A percentile compares a stretch with the other conserved stretches of the same genome.
phyloP scores from a whole-genome alignment of 495 filamentous ascomycete species.

The Neurospora intermedia region DNA sequence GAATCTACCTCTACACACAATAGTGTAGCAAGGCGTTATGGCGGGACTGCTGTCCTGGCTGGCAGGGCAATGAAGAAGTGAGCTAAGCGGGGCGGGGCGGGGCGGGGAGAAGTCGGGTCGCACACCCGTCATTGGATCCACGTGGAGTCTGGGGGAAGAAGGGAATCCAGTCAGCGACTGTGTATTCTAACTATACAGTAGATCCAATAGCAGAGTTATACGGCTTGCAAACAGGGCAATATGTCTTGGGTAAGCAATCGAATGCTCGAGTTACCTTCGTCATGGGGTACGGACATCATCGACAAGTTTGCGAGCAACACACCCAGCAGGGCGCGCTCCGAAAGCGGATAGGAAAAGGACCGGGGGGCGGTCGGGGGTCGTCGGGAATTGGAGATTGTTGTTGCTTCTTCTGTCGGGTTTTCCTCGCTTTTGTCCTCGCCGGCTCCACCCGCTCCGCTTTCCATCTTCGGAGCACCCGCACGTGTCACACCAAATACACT shows the following conservation, averaged over 20 bases:
- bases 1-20: background rate
- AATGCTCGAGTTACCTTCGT: background rate
- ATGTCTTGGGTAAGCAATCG: background rate
- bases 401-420: background rate
- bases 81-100: background rate
- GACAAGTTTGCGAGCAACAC: background rate
- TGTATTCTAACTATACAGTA: background rate
- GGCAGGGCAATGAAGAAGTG: background rate
- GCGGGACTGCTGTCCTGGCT: background rate
- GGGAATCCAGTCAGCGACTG: background rate
- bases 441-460: background rate
- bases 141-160: background rate
- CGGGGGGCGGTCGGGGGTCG: background rate
- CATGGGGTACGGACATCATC: background rate
- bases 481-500: background rate
- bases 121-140: background rate
- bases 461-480: background rate
- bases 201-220: background rate
- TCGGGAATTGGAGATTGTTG: background rate
- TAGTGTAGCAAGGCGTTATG: background rate
- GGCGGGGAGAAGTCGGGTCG: background rate
- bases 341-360: background rate
- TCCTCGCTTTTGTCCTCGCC: background rate
- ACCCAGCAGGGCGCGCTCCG: background rate
- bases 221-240: background rate